A percentile compares a stretch with the other conserved stretches of the same genome.
These are phyloP conservation scores for Trametes cubensis DNA, from an alignment of 768 basidiomycete species.

Conservation along the genomic window DNA sequence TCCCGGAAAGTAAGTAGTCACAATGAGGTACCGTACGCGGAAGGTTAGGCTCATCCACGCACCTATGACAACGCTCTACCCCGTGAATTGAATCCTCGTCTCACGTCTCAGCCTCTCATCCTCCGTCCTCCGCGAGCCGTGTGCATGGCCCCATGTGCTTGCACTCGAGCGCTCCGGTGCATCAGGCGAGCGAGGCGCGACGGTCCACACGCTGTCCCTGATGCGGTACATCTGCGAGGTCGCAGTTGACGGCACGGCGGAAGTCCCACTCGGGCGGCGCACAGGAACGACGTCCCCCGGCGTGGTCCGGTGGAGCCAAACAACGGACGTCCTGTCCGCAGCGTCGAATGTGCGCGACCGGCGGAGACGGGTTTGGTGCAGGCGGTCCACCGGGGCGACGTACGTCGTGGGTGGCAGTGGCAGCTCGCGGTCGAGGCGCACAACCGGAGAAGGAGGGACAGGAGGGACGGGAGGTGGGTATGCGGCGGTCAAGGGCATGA, in stretches of 20 bases:
- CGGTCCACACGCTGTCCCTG: conserved; percentile 11
- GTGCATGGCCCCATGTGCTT: no score
- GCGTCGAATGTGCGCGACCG: neutral
- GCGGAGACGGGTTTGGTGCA: neutral
- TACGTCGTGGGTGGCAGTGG: neutral
- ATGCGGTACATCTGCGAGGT: conserved; percentile 22
- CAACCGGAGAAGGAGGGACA: conserved; percentile 3
- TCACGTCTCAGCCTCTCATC: no score
- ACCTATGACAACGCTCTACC: no score
- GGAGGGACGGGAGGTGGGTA: neutral
- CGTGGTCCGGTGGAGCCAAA: conserved; percentile 9
- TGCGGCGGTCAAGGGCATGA: neutral
- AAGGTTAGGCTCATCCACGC: no score
- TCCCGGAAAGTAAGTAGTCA: no score
- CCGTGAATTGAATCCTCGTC: no score
- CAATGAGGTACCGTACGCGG: no score
- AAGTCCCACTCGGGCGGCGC: conserved; percentile 1
- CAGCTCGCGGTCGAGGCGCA: conserved; percentile 29
- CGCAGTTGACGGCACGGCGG: conserved; percentile 11
- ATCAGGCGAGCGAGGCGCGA: neutral
- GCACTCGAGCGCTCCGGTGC: neutral
- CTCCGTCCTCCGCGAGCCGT: no score
- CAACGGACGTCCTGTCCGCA: neutral
- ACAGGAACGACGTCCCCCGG: neutral
- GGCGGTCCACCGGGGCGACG: neutral